A percentile compares a stretch with the other conserved stretches of the same genome.
Conservation (phyloP, 2,329 filamentous ascomycete species). For the Pyrenophora teres region DNA sequence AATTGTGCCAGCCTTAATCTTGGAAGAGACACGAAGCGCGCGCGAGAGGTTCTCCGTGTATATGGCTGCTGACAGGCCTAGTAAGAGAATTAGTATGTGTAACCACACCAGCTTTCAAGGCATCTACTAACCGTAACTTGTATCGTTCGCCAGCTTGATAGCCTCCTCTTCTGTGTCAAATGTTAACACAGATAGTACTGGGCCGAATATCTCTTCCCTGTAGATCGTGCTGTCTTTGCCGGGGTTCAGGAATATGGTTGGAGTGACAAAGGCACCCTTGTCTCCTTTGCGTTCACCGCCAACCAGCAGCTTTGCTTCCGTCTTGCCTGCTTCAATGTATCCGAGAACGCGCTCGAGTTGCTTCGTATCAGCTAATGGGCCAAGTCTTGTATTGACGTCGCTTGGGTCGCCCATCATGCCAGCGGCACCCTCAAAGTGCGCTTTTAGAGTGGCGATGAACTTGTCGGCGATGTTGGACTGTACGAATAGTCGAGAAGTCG, state of each 20-base stretch:
- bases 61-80: constrained; percentile 13
- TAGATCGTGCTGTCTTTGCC: constrained; percentile 33
- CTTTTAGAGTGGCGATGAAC: constrained; percentile 37
- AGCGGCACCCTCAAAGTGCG: constrained; percentile 27
- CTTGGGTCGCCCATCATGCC: constrained; percentile 20
- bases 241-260: constrained; percentile 41
- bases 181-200: constrained; percentile 35
- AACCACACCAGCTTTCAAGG: not conserved
- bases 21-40: constrained; percentile 24
- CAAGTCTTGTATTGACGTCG: constrained; percentile 28
- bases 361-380: constrained; percentile 34
- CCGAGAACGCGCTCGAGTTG: constrained; percentile 36
- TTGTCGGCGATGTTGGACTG: constrained; percentile 36
- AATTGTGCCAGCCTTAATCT: constrained; percentile 28
- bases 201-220: constrained; percentile 42
- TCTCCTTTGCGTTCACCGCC: constrained; percentile 34
- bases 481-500: constrained; percentile 57
- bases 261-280: constrained; percentile 36
- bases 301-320: constrained; percentile 31
- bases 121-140: constrained; percentile 23
- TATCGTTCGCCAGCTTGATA: constrained; percentile 40
- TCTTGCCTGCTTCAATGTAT: constrained; percentile 32
- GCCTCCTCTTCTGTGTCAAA: constrained; percentile 45
- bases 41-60: constrained; percentile 25
- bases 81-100: not conserved